Percentiles rank a stretch among this genome's conserved stretches.
phyloP scores from a whole-genome alignment of 192 early-diverging fungal species.

The Thoreauomyces humboldtii region DNA sequence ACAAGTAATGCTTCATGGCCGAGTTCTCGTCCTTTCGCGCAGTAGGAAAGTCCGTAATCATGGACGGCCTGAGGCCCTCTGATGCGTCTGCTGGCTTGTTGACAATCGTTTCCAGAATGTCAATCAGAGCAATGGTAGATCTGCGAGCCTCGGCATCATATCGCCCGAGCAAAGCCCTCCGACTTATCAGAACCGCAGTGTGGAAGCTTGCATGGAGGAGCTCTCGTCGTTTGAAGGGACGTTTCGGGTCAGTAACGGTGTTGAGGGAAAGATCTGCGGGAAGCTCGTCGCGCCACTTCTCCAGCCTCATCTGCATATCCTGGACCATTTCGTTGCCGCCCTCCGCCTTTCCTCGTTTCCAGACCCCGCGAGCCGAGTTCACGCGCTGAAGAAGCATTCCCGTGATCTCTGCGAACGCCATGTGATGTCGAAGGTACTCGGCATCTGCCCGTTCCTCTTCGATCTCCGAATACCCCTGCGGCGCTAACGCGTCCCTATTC shows the following conservation, averaged over 20 bases:
- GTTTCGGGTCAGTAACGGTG: not conserved
- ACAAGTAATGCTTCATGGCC: not conserved
- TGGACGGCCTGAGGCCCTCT: no score
- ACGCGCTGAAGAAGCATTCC: conserved; percentile 4
- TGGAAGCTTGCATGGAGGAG: conserved; percentile 15
- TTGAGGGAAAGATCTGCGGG: conserved; percentile 1
- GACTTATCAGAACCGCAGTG: not conserved
- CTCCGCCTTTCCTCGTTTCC: conserved; percentile 4
- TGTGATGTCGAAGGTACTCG: conserved; percentile 19
- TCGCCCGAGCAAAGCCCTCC: conserved; percentile 1
- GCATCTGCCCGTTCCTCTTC: conserved; percentile 9
- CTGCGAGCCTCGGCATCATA: conserved; percentile 8
- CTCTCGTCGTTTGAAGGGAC: not conserved
- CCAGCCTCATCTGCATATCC: conserved; percentile 1
- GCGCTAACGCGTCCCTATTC: conserved; percentile 10
- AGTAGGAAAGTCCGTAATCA: not conserved
- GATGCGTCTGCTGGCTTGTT: not conserved
- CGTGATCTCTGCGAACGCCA: conserved; percentile 6
- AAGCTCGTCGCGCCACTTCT: conserved; percentile 13
- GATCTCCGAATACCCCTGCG: conserved; percentile 1
- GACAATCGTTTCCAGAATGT: not conserved
- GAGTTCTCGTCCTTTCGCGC: not conserved
- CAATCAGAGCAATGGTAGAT: conserved; percentile 7
- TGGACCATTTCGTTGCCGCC: conserved; percentile 9
- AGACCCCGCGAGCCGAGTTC: conserved; percentile 1